Percentiles rank a stretch among this genome's conserved stretches.
phyloP scores from a whole-genome alignment of 192 early-diverging fungal genomes.

The Coemansia reversa region DNA sequence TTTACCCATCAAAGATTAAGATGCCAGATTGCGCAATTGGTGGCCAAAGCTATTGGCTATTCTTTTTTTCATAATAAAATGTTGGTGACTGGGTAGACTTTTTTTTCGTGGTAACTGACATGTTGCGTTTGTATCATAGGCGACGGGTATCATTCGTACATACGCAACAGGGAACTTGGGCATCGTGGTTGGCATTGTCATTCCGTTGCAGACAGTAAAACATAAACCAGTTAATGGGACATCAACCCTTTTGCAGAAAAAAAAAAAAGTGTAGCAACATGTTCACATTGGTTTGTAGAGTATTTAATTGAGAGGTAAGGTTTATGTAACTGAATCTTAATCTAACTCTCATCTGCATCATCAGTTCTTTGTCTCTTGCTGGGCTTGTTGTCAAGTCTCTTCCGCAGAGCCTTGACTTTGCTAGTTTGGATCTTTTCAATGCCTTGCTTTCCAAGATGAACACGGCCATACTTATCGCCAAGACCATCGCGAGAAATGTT shows the following conservation, averaged over 20 bases:
- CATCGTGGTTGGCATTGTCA: no score
- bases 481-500: slow-evolving; percentile 87
- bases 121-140: no score
- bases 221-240: no score
- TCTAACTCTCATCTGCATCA: neutral
- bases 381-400: slow-evolving; percentile 33
- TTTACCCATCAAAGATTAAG: neutral
- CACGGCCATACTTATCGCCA: slow-evolving; percentile 86
- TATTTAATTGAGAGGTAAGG: neutral
- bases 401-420: slow-evolving; percentile 98
- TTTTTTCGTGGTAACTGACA: no score
- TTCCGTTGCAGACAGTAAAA: no score
- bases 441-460: slow-evolving; percentile 92
- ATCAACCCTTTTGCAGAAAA: neutral
- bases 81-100: no score
- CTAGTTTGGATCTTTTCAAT: slow-evolving; percentile 91
- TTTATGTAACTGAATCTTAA: neutral
- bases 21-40: slow-evolving; percentile 10
- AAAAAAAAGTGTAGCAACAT: neutral
- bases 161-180: no score
- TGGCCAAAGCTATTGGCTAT: slow-evolving; percentile 6
- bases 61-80: neutral
- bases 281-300: neutral
- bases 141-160: no score
- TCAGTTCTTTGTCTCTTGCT: slow-evolving; percentile 34